Conservation (phyloP, 441 rosid species). For the Erysimum cheiri region DNA sequence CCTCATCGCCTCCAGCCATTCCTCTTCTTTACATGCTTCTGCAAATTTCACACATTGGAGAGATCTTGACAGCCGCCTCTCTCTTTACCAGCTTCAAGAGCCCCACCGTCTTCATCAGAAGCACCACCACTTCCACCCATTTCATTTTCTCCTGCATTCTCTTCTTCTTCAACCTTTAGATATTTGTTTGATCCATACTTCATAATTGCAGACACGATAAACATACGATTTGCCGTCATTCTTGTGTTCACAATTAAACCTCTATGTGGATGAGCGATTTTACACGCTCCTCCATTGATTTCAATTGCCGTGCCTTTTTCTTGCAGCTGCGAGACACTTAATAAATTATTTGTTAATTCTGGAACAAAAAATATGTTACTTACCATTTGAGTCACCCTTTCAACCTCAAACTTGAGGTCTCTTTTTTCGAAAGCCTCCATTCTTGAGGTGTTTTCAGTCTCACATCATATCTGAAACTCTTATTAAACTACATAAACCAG, state of each 20-base stretch:
- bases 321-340: background rate
- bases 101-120: background rate
- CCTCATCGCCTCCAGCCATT: too few species aligned
- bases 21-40: too few species aligned
- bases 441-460: background rate
- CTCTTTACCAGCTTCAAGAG: background rate
- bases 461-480: too few species aligned
- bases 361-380: background rate
- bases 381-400: background rate
- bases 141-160: background rate
- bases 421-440: background rate
- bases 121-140: too few species aligned
- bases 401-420: background rate
- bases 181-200: background rate
- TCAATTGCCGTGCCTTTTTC: background rate
- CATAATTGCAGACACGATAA: background rate
- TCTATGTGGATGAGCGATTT: background rate
- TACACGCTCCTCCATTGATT: background rate
- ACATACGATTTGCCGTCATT: background rate
- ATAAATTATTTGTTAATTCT: background rate
- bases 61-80: too few species aligned
- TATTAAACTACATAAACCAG: too few species aligned
- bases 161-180: background rate
- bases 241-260: background rate
- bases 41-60: too few species aligned